phyloP scores from a whole-genome alignment of 2,329 filamentous ascomycete genomes.

The Aspergillus sp. region DNA sequence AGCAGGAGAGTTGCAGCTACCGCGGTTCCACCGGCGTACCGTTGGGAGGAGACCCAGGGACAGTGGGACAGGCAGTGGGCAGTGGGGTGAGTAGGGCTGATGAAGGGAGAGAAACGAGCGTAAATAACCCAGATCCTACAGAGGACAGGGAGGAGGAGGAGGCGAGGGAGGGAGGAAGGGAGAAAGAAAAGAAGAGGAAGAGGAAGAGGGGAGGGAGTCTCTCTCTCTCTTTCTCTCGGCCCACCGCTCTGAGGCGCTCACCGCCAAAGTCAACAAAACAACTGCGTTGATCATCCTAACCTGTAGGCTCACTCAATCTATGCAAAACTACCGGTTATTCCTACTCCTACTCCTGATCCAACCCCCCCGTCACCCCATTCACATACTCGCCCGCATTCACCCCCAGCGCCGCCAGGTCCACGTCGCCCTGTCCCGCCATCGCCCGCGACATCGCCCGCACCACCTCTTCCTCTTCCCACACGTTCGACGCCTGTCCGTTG shows the following conservation, averaged over 20 bases:
- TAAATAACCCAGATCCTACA: not conserved
- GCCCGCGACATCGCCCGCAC: conserved; percentile 59
- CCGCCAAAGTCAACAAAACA: no score
- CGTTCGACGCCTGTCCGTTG: conserved; percentile 48
- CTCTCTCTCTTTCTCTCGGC: not conserved
- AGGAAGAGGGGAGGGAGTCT: conserved; percentile 1
- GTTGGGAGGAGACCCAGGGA: not conserved
- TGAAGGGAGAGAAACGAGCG: conserved; percentile 2
- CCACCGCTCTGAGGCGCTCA: not conserved
- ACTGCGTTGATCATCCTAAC: no score
- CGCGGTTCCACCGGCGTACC: conserved; percentile 3
- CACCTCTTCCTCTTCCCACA: conserved; percentile 62
- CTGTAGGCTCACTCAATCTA: no score
- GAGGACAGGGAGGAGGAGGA: no score
- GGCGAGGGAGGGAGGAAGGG: no score
- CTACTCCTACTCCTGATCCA: conserved; percentile 26
- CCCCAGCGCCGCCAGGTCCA: conserved; percentile 34
- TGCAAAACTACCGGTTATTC: no score
- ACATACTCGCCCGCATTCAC: conserved; percentile 37
- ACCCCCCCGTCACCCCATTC: conserved; percentile 30
- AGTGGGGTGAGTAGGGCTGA: not conserved
- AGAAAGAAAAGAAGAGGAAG: conserved; percentile 1
- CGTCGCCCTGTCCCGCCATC: conserved; percentile 57
- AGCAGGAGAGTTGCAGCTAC: no score
- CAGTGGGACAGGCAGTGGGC: conserved; percentile 2